A percentile compares a stretch with the other conserved stretches of the same genome.
Evolutionary conservation across 1,284 basidiomycete genomes (phyloP).

Genomic region (Apiotrichum veenhuisii): DNA sequence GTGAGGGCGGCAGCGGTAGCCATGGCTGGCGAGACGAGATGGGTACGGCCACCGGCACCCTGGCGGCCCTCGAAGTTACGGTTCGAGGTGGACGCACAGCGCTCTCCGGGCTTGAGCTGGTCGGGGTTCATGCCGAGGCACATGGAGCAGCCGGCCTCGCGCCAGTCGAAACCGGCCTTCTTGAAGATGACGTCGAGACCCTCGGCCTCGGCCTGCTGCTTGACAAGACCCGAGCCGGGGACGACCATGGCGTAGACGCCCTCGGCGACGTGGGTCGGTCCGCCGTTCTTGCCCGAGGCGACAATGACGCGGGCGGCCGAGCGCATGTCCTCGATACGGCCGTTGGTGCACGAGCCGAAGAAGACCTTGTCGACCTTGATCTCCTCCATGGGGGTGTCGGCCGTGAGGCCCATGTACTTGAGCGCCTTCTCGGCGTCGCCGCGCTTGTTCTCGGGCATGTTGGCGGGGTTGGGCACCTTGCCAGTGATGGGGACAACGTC

Average conservation of each 20-base stretch:
- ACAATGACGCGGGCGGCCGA: slow-evolving; percentile 80
- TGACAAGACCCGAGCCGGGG: slow-evolving; percentile 89
- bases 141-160: slow-evolving; percentile 97
- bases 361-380: slow-evolving; percentile 89
- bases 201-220: slow-evolving; percentile 91
- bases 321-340: slow-evolving; percentile 90
- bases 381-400: slow-evolving; percentile 79
- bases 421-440: slow-evolving; percentile 75
- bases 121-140: slow-evolving; percentile 98
- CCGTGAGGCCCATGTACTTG: slow-evolving; percentile 83
- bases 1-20: slow-evolving; percentile 89
- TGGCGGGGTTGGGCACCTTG: slow-evolving; percentile 73
- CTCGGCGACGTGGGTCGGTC: slow-evolving; percentile 62
- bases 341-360: slow-evolving; percentile 96
- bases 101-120: slow-evolving; percentile 81
- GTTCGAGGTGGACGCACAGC: slow-evolving; percentile 94
- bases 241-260: slow-evolving; percentile 90
- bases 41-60: slow-evolving; percentile 86
- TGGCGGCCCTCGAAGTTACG: slow-evolving; percentile 94
- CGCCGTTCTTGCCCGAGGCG: slow-evolving; percentile 45
- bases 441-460: slow-evolving; percentile 65
- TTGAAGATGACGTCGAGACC: slow-evolving; percentile 87
- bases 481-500: slow-evolving; percentile 87
- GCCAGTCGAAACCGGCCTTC: slow-evolving; percentile 94
- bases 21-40: slow-evolving; percentile 92